phyloP scores from a whole-genome alignment of 345 rosid genomes.

The Salix dunnii region DNA sequence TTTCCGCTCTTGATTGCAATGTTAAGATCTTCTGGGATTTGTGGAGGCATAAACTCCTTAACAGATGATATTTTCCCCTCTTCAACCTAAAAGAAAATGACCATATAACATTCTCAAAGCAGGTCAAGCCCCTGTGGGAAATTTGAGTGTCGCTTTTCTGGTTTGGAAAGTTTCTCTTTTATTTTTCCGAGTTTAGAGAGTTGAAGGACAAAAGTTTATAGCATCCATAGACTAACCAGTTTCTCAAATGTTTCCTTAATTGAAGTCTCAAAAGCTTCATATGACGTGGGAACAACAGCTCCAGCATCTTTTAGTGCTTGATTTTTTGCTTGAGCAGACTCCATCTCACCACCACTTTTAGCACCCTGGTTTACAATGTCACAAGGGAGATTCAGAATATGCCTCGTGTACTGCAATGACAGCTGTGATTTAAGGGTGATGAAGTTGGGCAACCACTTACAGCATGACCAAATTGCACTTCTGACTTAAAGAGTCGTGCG shows the following conservation, averaged over 20 bases:
- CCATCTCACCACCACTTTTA: constrained; percentile 97
- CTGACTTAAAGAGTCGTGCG: constrained; percentile 92
- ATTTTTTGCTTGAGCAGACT: constrained; percentile 98
- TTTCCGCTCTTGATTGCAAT: constrained; percentile 91
- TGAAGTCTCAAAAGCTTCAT: constrained; percentile 69
- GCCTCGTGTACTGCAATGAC: background rate
- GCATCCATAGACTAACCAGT: constrained; percentile 49
- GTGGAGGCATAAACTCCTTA: constrained; percentile 83
- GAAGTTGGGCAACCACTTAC: constrained; percentile 49
- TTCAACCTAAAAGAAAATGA: constrained; percentile 49
- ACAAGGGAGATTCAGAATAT: constrained; percentile 12
- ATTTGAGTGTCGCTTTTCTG: background rate
- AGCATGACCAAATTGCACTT: constrained; percentile 99
- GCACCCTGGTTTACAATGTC: constrained; percentile 63
- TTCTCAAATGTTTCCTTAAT: constrained; percentile 86
- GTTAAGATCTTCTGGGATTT: constrained; percentile 94
- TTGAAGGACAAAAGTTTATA: background rate
- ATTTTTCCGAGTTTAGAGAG: background rate
- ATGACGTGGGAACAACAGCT: constrained; percentile 92
- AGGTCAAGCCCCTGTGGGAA: background rate
- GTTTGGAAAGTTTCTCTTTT: background rate
- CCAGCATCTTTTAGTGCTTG: constrained; percentile 84
- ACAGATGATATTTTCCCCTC: constrained; percentile 66
- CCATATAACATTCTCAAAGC: constrained; percentile 1
- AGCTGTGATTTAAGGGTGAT: background rate